phyloP scores from a whole-genome alignment of 2,329 filamentous ascomycete species.

The Arachnopeziza araneosa region DNA sequence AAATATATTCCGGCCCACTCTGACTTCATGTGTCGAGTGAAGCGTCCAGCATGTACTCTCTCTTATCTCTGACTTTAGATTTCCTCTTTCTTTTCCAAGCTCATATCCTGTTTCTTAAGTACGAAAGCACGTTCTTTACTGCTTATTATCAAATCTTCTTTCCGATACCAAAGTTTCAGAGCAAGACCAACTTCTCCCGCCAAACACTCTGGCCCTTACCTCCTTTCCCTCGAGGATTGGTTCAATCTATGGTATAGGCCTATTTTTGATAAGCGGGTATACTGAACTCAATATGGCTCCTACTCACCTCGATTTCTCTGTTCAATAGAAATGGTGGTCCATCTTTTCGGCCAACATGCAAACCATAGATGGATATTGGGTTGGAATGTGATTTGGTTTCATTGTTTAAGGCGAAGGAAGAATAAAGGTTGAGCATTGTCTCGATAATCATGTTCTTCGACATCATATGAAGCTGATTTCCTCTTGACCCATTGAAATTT shows the following conservation, averaged over 20 bases:
- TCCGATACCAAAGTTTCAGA: no score
- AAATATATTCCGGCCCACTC: constrained; percentile 4
- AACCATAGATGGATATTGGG: no score
- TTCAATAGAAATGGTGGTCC: constrained; percentile 63
- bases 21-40: neutral
- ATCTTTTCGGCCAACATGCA: constrained; percentile 59
- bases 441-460: no score
- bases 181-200: constrained; percentile 41
- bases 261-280: constrained; percentile 80
- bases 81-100: neutral
- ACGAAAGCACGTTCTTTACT: no score
- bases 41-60: neutral
- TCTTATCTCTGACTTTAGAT: neutral
- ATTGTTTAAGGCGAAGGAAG: no score
- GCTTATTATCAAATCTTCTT: no score
- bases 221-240: constrained; percentile 38
- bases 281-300: constrained; percentile 48
- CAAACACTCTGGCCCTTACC: constrained; percentile 79
- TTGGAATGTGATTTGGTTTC: no score
- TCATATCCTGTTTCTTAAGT: no score
- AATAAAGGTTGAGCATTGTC: no score
- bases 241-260: constrained; percentile 62
- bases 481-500: no score
- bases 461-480: no score
- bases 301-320: constrained; percentile 66